phyloP scores from a whole-genome alignment of 352 stramenopile genomes.

The Phytopythium kandeliae region DNA sequence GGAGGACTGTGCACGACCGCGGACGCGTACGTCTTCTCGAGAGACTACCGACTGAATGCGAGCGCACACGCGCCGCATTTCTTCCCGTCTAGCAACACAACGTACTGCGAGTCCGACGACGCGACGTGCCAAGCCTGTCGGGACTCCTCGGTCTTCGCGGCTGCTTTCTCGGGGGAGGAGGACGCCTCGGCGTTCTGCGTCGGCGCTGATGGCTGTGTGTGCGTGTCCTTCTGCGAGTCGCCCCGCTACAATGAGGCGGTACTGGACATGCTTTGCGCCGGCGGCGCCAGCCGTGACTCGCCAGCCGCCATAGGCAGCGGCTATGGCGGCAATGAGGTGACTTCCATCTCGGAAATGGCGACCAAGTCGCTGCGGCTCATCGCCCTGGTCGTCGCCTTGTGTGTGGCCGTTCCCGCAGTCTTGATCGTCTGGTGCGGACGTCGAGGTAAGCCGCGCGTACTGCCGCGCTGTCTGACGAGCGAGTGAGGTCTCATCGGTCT shows the following conservation, averaged over 20 bases:
- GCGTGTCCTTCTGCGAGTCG: constrained; percentile 33
- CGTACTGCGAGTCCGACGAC: constrained; percentile 35
- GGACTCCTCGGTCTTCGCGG: constrained; percentile 2
- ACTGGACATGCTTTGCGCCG: constrained; percentile 9
- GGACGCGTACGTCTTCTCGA: constrained; percentile 14
- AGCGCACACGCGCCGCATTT: constrained; percentile 15
- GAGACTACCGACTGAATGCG: constrained; percentile 22
- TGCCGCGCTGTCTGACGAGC: no score
- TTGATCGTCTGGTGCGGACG: constrained; percentile 5
- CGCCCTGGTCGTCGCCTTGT: constrained; percentile 5
- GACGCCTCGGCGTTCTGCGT: constrained; percentile 23
- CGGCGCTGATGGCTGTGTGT: constrained; percentile 26
- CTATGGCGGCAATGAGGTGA: background rate
- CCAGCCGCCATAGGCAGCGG: background rate
- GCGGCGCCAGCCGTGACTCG: background rate
- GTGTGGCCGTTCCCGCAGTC: constrained; percentile 3
- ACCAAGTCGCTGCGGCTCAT: constrained; percentile 2
- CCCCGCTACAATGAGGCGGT: constrained; percentile 14
- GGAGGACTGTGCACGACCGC: constrained; percentile 29
- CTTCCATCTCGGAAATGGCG: background rate
- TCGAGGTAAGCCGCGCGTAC: constrained; percentile 7
- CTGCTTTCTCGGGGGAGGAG: background rate
- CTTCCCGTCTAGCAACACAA: constrained; percentile 43
- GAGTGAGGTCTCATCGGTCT: background rate
- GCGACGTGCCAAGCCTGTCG: constrained; percentile 16